A percentile compares a stretch with the other conserved stretches of the same genome.
These are phyloP conservation scores for Thalassiosira profunda DNA, from an alignment of 108 stramenopile genomes.

Conservation along the genomic window DNA sequence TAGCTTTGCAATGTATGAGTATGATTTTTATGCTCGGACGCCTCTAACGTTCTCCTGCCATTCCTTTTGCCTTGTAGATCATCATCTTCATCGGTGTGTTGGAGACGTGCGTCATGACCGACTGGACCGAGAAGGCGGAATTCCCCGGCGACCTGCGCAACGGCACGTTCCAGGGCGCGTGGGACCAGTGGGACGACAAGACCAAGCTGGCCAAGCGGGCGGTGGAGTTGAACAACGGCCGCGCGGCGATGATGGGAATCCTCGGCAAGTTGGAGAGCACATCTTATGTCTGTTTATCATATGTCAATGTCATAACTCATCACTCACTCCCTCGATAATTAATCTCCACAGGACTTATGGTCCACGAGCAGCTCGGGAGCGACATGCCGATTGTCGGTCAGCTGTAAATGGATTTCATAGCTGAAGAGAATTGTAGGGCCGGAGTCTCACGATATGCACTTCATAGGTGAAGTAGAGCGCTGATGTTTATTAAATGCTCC, in stretches of 20 bases:
- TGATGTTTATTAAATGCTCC: too few species aligned
- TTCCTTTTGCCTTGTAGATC: conserved; percentile 23
- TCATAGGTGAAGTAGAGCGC: too few species aligned
- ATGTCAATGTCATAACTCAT: conserved; percentile 15
- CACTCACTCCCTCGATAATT: too few species aligned
- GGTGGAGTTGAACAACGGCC: conserved; percentile 88
- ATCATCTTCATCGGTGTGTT: conserved; percentile 68
- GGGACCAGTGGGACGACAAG: conserved; percentile 39
- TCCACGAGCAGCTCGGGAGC: conserved; percentile 71
- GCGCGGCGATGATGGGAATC: conserved; percentile 90
- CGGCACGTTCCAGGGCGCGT: conserved; percentile 47
- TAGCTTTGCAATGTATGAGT: too few species aligned
- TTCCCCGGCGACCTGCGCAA: conserved; percentile 63
- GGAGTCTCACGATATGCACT: too few species aligned
- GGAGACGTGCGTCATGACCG: conserved; percentile 79
- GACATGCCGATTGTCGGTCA: not conserved
- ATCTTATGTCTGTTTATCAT: conserved; percentile 41
- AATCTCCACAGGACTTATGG: conserved; percentile 87
- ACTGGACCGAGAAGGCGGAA: conserved; percentile 62
- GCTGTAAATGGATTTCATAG: not conserved
- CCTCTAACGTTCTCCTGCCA: too few species aligned
- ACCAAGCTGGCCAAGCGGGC: conserved; percentile 50
- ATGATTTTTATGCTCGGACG: too few species aligned
- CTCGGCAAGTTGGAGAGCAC: conserved; percentile 52
- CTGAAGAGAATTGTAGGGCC: too few species aligned